Percentiles rank a stretch among this genome's conserved stretches.
Conservation (phyloP, 73 alveolate genomes). For the Tetrahymena borealis region DNA sequence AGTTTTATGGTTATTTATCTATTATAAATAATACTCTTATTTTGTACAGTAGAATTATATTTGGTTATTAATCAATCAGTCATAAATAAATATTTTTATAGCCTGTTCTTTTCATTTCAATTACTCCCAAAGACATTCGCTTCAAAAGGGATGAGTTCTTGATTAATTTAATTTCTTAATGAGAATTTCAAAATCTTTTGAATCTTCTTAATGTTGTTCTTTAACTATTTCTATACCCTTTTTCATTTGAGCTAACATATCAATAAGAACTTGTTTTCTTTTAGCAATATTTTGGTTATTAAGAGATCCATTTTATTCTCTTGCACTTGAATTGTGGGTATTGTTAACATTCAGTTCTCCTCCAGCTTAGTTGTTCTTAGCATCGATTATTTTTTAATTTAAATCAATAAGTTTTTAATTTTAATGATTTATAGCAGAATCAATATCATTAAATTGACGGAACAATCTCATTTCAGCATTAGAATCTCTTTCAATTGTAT, state of each 20-base stretch:
- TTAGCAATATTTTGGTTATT: not conserved
- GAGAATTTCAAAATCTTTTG: not conserved
- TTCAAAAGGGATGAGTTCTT: not conserved
- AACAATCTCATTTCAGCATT: not conserved
- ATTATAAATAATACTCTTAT: too few species aligned
- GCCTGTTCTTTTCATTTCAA: too few species aligned
- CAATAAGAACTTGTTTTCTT: not conserved
- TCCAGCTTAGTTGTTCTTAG: not conserved
- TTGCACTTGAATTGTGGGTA: not conserved
- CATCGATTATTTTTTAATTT: not conserved
- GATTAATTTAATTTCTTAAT: not conserved
- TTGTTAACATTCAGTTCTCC: not conserved
- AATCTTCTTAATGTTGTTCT: not conserved
- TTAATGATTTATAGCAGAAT: not conserved
- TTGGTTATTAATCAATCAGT: too few species aligned
- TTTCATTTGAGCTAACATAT: not conserved
- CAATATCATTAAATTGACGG: not conserved
- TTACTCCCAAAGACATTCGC: not conserved
- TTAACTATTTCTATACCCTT: not conserved
- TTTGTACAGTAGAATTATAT: too few species aligned
- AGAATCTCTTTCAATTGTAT: not conserved
- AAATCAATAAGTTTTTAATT: not conserved
- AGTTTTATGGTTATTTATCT: not conserved
- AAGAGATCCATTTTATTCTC: not conserved
- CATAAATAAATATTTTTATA: too few species aligned